Evolutionary conservation across 1,284 basidiomycete species (phyloP), one percentile per base, ranked within the genome.

Genomic region (Rhizoctonia solani): DNA sequence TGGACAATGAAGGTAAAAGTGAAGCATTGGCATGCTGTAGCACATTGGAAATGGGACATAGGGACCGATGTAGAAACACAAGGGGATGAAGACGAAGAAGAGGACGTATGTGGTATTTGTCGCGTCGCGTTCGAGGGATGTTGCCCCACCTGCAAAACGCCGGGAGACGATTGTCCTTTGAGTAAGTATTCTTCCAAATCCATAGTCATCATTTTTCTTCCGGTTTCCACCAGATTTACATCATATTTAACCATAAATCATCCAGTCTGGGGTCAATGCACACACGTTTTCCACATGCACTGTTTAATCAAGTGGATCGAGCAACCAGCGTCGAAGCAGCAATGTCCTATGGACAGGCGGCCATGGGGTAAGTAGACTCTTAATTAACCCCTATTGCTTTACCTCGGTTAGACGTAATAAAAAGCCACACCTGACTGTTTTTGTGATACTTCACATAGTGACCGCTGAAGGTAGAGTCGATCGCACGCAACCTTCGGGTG

Each of bases 91-190:
- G 83, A 84, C 8, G 85, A 86, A 56, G 79, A 80, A 5, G 87
- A 90, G 54, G 93, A 96, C 72, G 90, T 96, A 14, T 98, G 95
- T 76, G 95, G 95, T 4, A 97, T 97, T 71, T 97, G 95, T 77
- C 86, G 93, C 52, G 87, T 93, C 4, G 86, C 93, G 0, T 97
- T 88, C 74, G 95, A 98, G 75, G 91, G 89, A 0, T 95, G 92
- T 73, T 97, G 95, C 79, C 93, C 95, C 3, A 85, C 88, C 3
- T 98, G 95, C 79, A 95, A 94, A 77, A 86, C 95, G 73, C 95
- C 95, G 0, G 95, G 95, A n/a, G 95, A 97, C 72, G 93, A 95
- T 73, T 97, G 95, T 80, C 95, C 95, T 1, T 79, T 97, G 30
- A 96, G 95, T 97, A 73, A 74, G 87, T 84, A 0, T 42, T 9